Evolutionary conservation across 495 filamentous ascomycete genomes (phyloP).

Genomic region (Astrocystis sublimbata): DNA sequence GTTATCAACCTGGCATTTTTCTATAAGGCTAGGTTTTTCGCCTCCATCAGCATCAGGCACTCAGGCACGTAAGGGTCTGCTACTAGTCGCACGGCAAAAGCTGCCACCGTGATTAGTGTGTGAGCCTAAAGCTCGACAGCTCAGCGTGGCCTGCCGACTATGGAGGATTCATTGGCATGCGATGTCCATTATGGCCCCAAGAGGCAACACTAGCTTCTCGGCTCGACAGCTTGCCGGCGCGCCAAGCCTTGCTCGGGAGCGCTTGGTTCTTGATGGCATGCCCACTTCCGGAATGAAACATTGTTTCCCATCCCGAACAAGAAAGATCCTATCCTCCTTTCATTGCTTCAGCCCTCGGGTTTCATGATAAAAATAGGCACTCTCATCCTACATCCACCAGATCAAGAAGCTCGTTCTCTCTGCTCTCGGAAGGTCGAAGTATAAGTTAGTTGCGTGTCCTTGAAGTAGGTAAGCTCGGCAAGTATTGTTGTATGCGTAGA

Average conservation of each 20-base stretch:
- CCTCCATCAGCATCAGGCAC: too few species aligned
- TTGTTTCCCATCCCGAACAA: neutral
- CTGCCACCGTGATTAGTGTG: neutral
- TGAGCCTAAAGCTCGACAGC: neutral
- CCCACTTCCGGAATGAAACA: conserved; percentile 14
- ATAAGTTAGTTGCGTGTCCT: neutral
- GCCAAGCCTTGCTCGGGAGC: conserved; percentile 2
- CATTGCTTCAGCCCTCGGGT: neutral
- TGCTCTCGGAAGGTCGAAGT: neutral
- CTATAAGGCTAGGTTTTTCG: too few species aligned
- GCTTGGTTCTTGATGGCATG: neutral
- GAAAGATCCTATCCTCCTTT: neutral
- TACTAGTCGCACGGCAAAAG: neutral
- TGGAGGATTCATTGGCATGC: neutral
- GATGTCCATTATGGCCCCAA: conserved; percentile 1
- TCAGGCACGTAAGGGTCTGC: too few species aligned
- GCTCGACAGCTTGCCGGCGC: conserved; percentile 14
- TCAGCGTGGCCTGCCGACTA: neutral
- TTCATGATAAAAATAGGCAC: neutral
- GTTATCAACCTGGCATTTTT: neutral
- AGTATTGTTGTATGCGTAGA: neutral
- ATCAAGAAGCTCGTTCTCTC: neutral
- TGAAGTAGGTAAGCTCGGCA: neutral
- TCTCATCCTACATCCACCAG: neutral
- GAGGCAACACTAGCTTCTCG: conserved; percentile 13